Base-by-base conservation (phyloP, 257 asterid genomes). In the Parsonsia alboflavescens region DNA sequence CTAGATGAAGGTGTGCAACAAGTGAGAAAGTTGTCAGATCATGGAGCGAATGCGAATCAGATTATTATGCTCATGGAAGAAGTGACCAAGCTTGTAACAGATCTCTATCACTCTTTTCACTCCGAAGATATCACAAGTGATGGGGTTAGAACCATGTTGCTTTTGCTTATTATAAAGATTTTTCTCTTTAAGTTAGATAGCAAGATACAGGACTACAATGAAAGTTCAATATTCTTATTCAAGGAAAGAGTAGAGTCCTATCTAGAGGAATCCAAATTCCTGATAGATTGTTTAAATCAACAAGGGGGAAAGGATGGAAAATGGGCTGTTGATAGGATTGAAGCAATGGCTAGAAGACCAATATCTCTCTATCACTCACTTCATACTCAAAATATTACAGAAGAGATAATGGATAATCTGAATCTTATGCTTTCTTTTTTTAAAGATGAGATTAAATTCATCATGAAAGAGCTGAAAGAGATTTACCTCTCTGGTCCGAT, bases 341-440 rank as follows among this genome's bases (percentile, higher is more conserved):
- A 50, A 30, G 46, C 48, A 70, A n/a, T 75, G 68, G 52, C 24
- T 19, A 44, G 62, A 15, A 30, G 24, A 9, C 30, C 58, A 12
- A 70, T 61, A 22, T 26, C 26, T 39, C 16, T 70, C 28, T 58
- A 33, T 30, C 21, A 69, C 36, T 69, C 80, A 13, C 39, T 76
- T 11, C 21, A 44, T 11, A 11, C 19, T 2, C 17, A 58, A 6
- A n/a, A 24, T 9, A 46, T 11, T 26, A 26, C 58, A 5, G 77
- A n/a, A 16, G 39, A 76, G 28, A 42, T 45, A 16, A 3, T 56
- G 2, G 30, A 57, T 39, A 36, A 50, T 22, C 36, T 36, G 44
- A 26, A 10, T 56, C 52, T n/a, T 46, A 44, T 7, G 4, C 19
- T 69, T 68, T 65, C 75, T 4, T 24, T 10, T 52, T 58, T 76